A percentile compares a stretch with the other conserved stretches of the same genome.
These are phyloP conservation scores for Aspergillus funiculosus DNA, from an alignment of 495 filamentous ascomycete genomes.

Conservation along the genomic window DNA sequence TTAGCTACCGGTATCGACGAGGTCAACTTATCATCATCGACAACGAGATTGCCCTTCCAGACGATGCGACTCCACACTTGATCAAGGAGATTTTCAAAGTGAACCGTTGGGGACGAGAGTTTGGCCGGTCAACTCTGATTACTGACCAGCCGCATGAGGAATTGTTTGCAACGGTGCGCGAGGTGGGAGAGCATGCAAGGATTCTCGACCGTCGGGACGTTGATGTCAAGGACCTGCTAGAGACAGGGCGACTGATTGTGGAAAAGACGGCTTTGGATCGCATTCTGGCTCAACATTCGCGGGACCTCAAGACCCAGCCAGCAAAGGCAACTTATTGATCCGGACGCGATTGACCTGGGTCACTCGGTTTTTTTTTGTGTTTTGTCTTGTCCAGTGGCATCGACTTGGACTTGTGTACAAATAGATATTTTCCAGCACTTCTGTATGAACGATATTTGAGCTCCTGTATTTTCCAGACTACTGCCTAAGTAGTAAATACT, in stretches of 20 bases:
- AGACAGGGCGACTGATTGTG: conserved; percentile 76
- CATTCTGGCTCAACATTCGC: conserved; percentile 70
- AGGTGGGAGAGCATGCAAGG: conserved; percentile 58
- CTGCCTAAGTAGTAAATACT: too few relatives aligned
- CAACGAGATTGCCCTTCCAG: conserved; percentile 58
- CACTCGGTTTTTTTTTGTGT: conserved; percentile 9
- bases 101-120: conserved; percentile 64
- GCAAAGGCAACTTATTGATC: conserved; percentile 34
- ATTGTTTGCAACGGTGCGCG: conserved; percentile 45
- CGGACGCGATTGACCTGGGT: conserved; percentile 10
- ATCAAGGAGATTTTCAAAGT: conserved; percentile 57
- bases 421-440: conserved; percentile 10
- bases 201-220: conserved; percentile 66
- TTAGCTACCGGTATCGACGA: conserved; percentile 81
- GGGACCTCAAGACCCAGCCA: conserved; percentile 51
- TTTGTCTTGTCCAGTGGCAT: conserved; percentile 2
- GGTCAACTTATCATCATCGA: conserved; percentile 83
- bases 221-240: conserved; percentile 89
- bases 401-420: conserved; percentile 11
- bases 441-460: conserved; percentile 12
- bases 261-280: conserved; percentile 74
- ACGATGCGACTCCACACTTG: conserved; percentile 50
- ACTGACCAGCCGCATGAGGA: conserved; percentile 44
- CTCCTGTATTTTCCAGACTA: too few relatives aligned
- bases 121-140: conserved; percentile 74